Base-by-base conservation (phyloP, 2,329 filamentous ascomycete species). In the Lachnellula hyalina region DNA sequence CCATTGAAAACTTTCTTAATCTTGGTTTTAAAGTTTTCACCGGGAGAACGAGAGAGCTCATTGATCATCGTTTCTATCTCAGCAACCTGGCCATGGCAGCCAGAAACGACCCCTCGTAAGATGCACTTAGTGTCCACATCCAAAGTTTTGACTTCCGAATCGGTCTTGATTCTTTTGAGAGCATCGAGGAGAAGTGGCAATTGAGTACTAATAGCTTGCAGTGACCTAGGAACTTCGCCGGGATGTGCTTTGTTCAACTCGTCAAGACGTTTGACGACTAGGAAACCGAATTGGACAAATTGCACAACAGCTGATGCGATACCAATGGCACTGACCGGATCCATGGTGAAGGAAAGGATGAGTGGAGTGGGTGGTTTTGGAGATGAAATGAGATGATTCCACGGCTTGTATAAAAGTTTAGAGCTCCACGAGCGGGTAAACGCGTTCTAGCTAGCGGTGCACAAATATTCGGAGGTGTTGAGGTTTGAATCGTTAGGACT, bases 121-220 rank as follows among this genome's bases (percentile, higher is more conserved):
- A 61, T 59, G 46, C 60, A 61, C 55, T 57, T 60, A 1, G 56
- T 56, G 23, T 61, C 55, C n/a, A 63, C 59, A 47, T 61, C 56
- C 0, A 61, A 49, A 17, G 14, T 44, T 7, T 45, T 38, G 36
- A 58, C 49, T 15, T 59, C 51, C 23, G 56, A 35, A 12, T 54
- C 49, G 1, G 55, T 47, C 34, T 49, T 49, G 21, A 61, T 58
- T 6, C 55, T 40, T 11, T 36, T 23, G 5, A 61, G 54, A 15
- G 61, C 50, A 15, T 50, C 57, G 50, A 57, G 38, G 2, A 63
- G 54, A 23, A 59, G 56, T 1, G 56, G 53, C 2, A 59, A 47
- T 38, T 62, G 58, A 2, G 51, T 47, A 2, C 36, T 56, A 32
- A 58, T 59, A 1, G 54, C 44, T 46, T 57, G 54, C 3, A 62